These are phyloP conservation scores for Jaminaea rosea DNA, from an alignment of 1,284 basidiomycete genomes.

Conservation along the genomic window DNA sequence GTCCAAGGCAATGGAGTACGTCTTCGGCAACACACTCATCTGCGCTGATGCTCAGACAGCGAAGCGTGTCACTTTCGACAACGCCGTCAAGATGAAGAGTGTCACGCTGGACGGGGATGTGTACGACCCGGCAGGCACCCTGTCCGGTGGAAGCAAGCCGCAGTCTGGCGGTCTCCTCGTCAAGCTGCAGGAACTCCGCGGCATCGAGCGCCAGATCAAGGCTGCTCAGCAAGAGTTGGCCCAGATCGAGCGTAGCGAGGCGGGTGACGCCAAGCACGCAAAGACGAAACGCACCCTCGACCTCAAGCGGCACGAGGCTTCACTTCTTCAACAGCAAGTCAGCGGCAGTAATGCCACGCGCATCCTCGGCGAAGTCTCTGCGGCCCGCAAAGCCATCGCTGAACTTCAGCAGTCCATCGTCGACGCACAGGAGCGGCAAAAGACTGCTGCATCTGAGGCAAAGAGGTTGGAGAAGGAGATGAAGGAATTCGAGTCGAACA, in stretches of 20 bases:
- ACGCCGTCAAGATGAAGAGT: slow-evolving; percentile 64
- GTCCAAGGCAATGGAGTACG: slow-evolving; percentile 78
- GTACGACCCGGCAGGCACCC: slow-evolving; percentile 89
- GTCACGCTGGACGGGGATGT: slow-evolving; percentile 92
- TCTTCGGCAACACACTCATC: slow-evolving; percentile 86
- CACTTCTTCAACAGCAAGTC: slow-evolving; percentile 73
- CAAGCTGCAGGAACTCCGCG: slow-evolving; percentile 72
- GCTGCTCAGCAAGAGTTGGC: slow-evolving; percentile 53
- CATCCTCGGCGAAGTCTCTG: slow-evolving; percentile 73
- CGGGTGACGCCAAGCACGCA: slow-evolving; percentile 54
- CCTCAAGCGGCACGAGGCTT: slow-evolving; percentile 78
- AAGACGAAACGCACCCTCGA: slow-evolving; percentile 65
- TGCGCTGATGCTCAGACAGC: slow-evolving; percentile 84
- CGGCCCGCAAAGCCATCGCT: slow-evolving; percentile 60
- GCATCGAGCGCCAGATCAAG: slow-evolving; percentile 57
- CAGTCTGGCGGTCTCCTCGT: slow-evolving; percentile 63
- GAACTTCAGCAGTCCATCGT: slow-evolving; percentile 62
- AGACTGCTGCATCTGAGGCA: slow-evolving; percentile 65
- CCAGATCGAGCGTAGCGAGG: slow-evolving; percentile 52
- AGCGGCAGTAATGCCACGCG: slow-evolving; percentile 73
- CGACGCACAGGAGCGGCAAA: slow-evolving; percentile 66
- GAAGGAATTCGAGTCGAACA: slow-evolving; percentile 96
- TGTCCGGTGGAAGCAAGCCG: slow-evolving; percentile 83
- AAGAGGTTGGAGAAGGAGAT: slow-evolving; percentile 89
- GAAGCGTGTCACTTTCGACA: slow-evolving; percentile 76